Evolutionary conservation across 768 basidiomycete species (phyloP).

Genomic region (Agaricus sinodeliciosus): DNA sequence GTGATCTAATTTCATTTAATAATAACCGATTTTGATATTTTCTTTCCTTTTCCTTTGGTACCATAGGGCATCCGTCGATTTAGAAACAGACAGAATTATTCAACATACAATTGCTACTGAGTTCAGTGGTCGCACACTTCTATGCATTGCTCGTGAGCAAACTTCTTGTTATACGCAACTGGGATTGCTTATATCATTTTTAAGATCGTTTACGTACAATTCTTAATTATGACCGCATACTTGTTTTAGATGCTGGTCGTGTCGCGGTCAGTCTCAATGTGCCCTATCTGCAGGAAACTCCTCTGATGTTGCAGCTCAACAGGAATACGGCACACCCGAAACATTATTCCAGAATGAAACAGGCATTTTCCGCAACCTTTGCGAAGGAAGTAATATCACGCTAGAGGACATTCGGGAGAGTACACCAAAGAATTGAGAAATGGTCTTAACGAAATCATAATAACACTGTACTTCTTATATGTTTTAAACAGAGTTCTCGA

Average conservation of each 20-base stretch:
- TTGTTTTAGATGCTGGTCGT: conserved; percentile 59
- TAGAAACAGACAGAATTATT: conserved; percentile 77
- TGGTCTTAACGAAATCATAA: background rate
- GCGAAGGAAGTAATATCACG: conserved; percentile 25
- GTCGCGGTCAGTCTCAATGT: conserved; percentile 34
- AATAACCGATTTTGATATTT: background rate
- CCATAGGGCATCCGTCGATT: conserved; percentile 57
- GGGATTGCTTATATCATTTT: background rate
- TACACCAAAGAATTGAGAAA: background rate
- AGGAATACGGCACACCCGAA: conserved; percentile 56
- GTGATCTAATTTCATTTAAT: background rate
- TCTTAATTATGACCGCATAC: conserved; percentile 64
- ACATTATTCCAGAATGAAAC: conserved; percentile 38
- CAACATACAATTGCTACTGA: conserved; percentile 71
- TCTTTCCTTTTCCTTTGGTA: background rate
- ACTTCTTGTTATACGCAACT: conserved; percentile 12
- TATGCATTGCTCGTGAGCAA: conserved; percentile 70
- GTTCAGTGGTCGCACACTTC: conserved; percentile 66
- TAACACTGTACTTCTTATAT: background rate
- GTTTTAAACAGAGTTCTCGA: no score
- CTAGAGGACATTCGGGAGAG: conserved; percentile 14
- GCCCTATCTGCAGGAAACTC: background rate
- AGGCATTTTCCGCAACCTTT: conserved; percentile 59
- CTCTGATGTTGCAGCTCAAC: background rate
- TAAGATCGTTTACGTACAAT: conserved; percentile 72